Base-by-base conservation (phyloP, 495 filamentous ascomycete species). In the Penicillium pancosmium region DNA sequence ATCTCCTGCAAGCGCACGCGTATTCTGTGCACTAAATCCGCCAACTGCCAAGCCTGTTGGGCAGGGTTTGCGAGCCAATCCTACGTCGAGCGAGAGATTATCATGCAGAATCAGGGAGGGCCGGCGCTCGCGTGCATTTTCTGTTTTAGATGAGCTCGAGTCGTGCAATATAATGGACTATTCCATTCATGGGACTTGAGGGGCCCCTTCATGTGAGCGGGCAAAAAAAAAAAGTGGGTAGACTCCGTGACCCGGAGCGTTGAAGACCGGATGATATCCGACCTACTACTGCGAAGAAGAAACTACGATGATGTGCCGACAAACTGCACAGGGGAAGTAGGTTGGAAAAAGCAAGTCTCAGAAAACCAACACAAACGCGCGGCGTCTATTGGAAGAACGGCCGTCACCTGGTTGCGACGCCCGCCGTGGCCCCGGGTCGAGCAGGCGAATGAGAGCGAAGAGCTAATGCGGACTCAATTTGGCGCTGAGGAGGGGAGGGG, bases 301-400 rank as follows among this genome's bases (percentile, higher is more conserved):
- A 27, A n/a, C 12, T 19, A 18, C 13, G 36, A 47, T 33, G 50
- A 4, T 44, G 41, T 16, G 41, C 41, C 41, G 52, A 27, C 25
- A 49, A 25, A 50, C 13, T 25, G 55, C 54, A 23, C 49, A 57
- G 48, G 50, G 48, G 48, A 47, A 46, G 50, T 23, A 51, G 48
- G 36, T 48, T 48, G 18, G 41, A 48, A 55, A 50, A 52, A 56
- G 36, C 53, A 49, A 56, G 46, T 48, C 46, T 25, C 19, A 52
- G 57, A 65, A 67, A 67, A 62, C 67, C 67, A 69, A 69, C 67
- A 68, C 52, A 58, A 65, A 65, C 57, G 67, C 67, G 59, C 59
- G 31, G 62, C 64, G 64, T 69, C 64, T 68, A 69, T 69, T 69
- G 67, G 67, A 61, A 56, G 62, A 67, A 43, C 44, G 56, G 56